Percentiles rank a stretch among this genome's conserved stretches.
These are phyloP conservation scores for Komagataella ulmi DNA, from an alignment of 805 yeast genomes.

Conservation along the genomic window DNA sequence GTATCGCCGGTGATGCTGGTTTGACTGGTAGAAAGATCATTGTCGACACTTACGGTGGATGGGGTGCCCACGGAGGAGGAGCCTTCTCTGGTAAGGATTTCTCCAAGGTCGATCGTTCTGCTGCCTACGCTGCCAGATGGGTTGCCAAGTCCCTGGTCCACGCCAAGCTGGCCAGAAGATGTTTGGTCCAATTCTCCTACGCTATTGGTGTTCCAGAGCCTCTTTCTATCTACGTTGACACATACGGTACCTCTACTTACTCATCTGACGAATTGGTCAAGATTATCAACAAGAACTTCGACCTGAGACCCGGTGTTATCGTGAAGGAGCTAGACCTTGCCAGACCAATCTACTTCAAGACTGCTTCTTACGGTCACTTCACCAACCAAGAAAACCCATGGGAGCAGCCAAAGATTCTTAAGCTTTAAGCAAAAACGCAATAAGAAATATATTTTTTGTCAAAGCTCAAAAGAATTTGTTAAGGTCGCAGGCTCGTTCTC, in stretches of 20 bases:
- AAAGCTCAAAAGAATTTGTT: background rate
- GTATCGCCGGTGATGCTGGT: conserved; percentile 99
- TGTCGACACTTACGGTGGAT: conserved; percentile 99
- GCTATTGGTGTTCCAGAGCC: conserved; percentile 99
- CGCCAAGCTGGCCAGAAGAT: conserved; percentile 95
- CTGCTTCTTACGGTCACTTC: conserved; percentile 99
- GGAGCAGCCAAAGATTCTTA: conserved; percentile 89
- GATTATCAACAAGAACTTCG: conserved; percentile 89
- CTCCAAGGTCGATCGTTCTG: conserved; percentile 99
- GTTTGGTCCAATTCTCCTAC: conserved; percentile 95
- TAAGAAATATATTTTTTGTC: background rate
- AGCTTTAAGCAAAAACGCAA: conserved; percentile 25
- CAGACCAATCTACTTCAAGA: conserved; percentile 97
- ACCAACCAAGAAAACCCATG: conserved; percentile 97
- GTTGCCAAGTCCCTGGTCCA: conserved; percentile 95
- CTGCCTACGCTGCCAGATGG: conserved; percentile 99
- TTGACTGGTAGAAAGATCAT: conserved; percentile 98
- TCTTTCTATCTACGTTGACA: conserved; percentile 91
- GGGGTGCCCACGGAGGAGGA: conserved; percentile 99
- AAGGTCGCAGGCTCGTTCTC: background rate
- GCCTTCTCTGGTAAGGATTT: conserved; percentile 99
- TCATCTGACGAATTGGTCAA: conserved; percentile 81
- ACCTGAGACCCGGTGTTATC: conserved; percentile 98
- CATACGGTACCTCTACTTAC: conserved; percentile 94
- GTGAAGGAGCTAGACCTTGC: conserved; percentile 95